Conservation (phyloP, 805 yeast genomes). For the Wickerhamomyces bisporus region DNA sequence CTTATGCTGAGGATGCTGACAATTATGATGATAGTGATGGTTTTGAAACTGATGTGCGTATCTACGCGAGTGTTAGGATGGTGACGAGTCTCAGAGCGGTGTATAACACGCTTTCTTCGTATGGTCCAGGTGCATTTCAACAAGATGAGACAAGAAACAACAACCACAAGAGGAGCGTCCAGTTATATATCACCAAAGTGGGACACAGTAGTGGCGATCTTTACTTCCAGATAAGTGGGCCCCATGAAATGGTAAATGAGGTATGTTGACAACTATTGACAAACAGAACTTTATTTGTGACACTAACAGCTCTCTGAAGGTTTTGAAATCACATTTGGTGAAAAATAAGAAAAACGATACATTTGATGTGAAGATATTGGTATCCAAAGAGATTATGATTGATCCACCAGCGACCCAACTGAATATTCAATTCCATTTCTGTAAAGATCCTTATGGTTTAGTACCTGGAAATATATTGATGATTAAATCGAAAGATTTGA, state of each 20-base stretch:
- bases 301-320: background rate
- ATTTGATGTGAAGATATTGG: background rate
- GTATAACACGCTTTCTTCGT: conserved; percentile 2
- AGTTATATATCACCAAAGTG: conserved; percentile 1
- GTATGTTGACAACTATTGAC: too few relatives aligned
- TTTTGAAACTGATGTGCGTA: too few relatives aligned
- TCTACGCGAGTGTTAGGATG: too few relatives aligned
- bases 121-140: conserved; percentile 3
- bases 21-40: too few relatives aligned
- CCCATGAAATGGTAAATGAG: too few relatives aligned
- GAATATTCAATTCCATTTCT: background rate
- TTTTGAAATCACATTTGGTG: too few relatives aligned
- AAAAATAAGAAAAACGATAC: background rate
- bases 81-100: too few relatives aligned
- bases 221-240: too few relatives aligned
- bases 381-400: conserved; percentile 3
- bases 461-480: conserved; percentile 4
- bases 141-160: background rate
- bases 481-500: background rate
- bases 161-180: conserved; percentile 5
- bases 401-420: background rate
- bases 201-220: too few relatives aligned
- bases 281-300: too few relatives aligned
- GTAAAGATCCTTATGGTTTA: conserved; percentile 4
- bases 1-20: too few relatives aligned